phyloP scores from a whole-genome alignment of 208 protist genomes.

The Leishmania major region DNA sequence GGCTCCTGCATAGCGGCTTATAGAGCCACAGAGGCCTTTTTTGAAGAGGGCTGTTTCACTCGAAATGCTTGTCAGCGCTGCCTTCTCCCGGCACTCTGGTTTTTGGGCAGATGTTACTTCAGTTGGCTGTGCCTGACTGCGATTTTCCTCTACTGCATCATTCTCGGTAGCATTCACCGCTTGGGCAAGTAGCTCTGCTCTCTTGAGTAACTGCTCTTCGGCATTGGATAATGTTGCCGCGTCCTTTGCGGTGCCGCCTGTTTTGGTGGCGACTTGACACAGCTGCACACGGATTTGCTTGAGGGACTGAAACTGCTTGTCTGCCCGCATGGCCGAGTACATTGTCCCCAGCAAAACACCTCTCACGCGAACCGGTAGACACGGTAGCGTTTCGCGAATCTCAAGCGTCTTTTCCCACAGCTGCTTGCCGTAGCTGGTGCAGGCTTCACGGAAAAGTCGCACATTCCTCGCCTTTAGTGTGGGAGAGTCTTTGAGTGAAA shows the following conservation, averaged over 20 bases:
- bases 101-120: too few species aligned
- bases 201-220: constrained; percentile 10
- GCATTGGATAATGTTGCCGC: neutral
- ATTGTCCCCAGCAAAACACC: constrained; percentile 49
- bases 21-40: neutral
- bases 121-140: neutral
- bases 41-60: neutral
- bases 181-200: constrained; percentile 10
- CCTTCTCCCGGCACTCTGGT: neutral
- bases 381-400: constrained; percentile 34
- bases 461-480: neutral
- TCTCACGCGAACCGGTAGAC: constrained; percentile 34
- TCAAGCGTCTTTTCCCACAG: constrained; percentile 31
- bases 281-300: constrained; percentile 14
- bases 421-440: constrained; percentile 24
- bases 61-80: neutral
- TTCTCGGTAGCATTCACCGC: neutral
- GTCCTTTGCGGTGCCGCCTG: neutral
- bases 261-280: neutral
- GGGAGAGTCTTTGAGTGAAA: neutral
- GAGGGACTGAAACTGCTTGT: constrained; percentile 51
- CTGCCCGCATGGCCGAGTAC: constrained; percentile 29
- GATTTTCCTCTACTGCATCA: neutral
- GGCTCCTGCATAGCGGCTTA: neutral
- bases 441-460: constrained; percentile 15